These are phyloP conservation scores for Kodamaea hsintzibuensis DNA, from an alignment of 805 yeast species.

Conservation along the genomic window DNA sequence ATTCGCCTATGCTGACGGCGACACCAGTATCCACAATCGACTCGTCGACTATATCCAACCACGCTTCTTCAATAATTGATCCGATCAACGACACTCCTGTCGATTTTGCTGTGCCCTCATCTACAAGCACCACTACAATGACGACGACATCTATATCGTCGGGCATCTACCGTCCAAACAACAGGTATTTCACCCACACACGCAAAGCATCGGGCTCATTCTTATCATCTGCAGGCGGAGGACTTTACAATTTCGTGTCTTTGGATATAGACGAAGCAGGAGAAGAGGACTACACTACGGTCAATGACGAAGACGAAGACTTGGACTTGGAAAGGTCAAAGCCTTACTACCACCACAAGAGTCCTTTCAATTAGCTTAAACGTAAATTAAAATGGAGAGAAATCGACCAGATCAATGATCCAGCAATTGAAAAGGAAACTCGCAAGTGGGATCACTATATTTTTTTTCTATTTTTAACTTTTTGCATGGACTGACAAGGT, in stretches of 20 bases:
- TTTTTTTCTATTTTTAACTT: conserved; percentile 1
- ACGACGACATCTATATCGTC: conserved; percentile 1
- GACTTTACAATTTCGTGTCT: conserved; percentile 20
- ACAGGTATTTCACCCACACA: conserved; percentile 15
- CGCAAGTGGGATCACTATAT: background rate
- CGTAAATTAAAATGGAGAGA: too few species aligned
- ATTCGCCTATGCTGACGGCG: conserved; percentile 38
- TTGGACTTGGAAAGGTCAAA: conserved; percentile 3
- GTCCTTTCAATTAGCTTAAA: conserved; percentile 12
- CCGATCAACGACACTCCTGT: conserved; percentile 43
- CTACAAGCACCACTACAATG: background rate
- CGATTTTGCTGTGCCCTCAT: conserved; percentile 33
- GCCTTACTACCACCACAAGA: conserved; percentile 13
- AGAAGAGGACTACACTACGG: conserved; percentile 18
- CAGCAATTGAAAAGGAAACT: too few species aligned
- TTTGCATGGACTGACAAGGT: background rate
- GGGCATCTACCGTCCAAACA: conserved; percentile 7
- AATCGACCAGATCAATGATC: background rate
- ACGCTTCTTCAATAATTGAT: conserved; percentile 27
- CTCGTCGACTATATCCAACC: conserved; percentile 18
- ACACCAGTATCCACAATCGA: conserved; percentile 32
- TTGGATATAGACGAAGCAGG: conserved; percentile 26
- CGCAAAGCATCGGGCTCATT: conserved; percentile 22
- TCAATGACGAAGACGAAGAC: conserved; percentile 6
- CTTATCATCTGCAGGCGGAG: conserved; percentile 24